Evolutionary conservation across 1,284 basidiomycete species (phyloP), one percentile per base, ranked within the genome.

Genomic region (Leccinum griseonigrum): DNA sequence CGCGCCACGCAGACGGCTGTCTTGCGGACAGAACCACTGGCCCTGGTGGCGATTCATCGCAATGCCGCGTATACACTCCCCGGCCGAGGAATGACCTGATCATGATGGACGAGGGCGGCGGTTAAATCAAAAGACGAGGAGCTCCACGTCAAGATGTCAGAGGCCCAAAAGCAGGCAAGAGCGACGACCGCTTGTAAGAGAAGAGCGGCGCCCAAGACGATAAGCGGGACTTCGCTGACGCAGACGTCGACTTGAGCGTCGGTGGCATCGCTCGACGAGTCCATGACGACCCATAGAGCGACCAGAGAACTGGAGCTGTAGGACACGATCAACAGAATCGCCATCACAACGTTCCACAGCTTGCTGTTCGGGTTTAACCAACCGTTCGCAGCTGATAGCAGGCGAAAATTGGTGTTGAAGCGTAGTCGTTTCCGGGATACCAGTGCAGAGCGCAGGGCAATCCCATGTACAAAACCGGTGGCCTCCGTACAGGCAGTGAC

Each of bases 351-450:
- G 28, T 69, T 75, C 5, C 58, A 71, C 9, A 56, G 1, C 10
- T 66, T 62, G 54, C 71, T 70, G 9, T 71, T 73, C 8, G 73
- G 64, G 40, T 61, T 70, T 14, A 60, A 60, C 53, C 29, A 62
- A 4, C 69, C 65, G 6, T 26, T 53, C 6, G 57, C 57, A 3
- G 69, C 69, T 18, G 72, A 66, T 8, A 74, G 58, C 31, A 76
- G 55, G 34, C 73, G 72, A 26, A 75, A 65, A 56, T 75, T 75
- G 53, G 73, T 73, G 56, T 73, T 75, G 56, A 74, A 75, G 28
- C 29, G 60, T n/a, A 75, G 62, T 10, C 59, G 72, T 14, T 9
- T 56, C 31, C 74, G 57, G 4, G 74, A 65, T 9, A 72, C 63
- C 56, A 73, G 60, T 6, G 65, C 67, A 22, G 74, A 71, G 26